These are phyloP conservation scores for Hysterium pulicare DNA, from an alignment of 2,329 filamentous ascomycete genomes.

Conservation along the genomic window DNA sequence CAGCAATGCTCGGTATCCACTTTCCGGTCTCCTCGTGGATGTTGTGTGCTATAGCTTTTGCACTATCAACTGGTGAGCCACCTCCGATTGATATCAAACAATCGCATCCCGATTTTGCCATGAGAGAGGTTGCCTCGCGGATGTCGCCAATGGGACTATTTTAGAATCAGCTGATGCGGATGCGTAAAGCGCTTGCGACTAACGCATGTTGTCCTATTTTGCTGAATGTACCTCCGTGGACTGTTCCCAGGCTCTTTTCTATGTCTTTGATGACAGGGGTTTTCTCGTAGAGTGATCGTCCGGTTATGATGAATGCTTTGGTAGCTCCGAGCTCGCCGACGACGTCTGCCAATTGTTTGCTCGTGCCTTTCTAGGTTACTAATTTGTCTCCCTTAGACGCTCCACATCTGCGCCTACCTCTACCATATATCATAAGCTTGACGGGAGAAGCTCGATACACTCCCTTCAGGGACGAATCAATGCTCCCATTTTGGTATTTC, in stretches of 20 bases:
- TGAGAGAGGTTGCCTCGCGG: conserved; percentile 30
- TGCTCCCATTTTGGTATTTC: conserved; percentile 32
- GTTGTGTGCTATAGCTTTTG: conserved; percentile 39
- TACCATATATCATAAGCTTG: conserved; percentile 38
- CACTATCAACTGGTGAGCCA: conserved; percentile 52
- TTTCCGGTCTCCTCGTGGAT: conserved; percentile 37
- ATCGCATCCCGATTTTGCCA: conserved; percentile 35
- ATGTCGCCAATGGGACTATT: conserved; percentile 34
- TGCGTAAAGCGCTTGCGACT: too few relatives aligned
- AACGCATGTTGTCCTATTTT: conserved; percentile 55
- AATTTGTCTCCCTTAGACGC: background rate
- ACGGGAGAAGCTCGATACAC: conserved; percentile 35
- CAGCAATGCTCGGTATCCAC: conserved; percentile 37
- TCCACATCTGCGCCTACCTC: conserved; percentile 15
- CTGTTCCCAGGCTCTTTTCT: conserved; percentile 45
- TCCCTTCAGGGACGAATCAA: conserved; percentile 31
- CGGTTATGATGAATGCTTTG: conserved; percentile 57
- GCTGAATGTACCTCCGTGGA: conserved; percentile 53
- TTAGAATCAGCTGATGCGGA: conserved; percentile 10
- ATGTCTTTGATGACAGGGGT: conserved; percentile 53
- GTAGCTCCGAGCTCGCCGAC: conserved; percentile 35
- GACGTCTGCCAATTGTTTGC: conserved; percentile 28
- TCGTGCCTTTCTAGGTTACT: conserved; percentile 34
- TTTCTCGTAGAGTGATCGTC: conserved; percentile 52
- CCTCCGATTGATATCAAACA: conserved; percentile 40